Evolutionary conservation across 352 stramenopile species (phyloP).

Genomic region (Globisporangium okanoganense): DNA sequence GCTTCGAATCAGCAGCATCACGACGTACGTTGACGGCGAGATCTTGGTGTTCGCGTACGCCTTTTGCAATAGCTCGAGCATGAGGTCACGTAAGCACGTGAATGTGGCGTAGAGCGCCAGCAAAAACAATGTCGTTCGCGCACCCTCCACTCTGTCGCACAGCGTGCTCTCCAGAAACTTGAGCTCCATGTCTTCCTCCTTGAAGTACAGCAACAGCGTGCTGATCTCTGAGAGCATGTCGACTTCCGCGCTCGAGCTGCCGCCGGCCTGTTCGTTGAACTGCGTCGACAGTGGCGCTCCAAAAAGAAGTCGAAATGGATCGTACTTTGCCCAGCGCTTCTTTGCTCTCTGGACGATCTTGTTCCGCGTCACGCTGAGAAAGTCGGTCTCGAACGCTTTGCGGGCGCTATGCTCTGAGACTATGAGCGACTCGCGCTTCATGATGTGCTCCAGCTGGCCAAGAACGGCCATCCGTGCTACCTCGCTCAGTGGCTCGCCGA

Average conservation of each 20-base stretch:
- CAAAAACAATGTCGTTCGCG: slow-evolving; percentile 49
- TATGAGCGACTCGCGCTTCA: slow-evolving; percentile 63
- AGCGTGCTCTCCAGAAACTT: slow-evolving; percentile 72
- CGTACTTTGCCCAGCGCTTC: slow-evolving; percentile 54
- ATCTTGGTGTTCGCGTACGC: slow-evolving; percentile 14
- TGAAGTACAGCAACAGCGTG: slow-evolving; percentile 53
- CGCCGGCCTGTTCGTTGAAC: slow-evolving; percentile 16
- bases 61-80: slow-evolving; percentile 40
- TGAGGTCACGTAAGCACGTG: slow-evolving; percentile 58
- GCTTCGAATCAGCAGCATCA: slow-evolving; percentile 36
- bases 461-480: slow-evolving; percentile 50
- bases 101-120: slow-evolving; percentile 62
- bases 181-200: slow-evolving; percentile 66
- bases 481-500: slow-evolving; percentile 66
- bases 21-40: slow-evolving; percentile 33
- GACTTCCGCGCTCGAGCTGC: slow-evolving; percentile 42
- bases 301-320: slow-evolving; percentile 48
- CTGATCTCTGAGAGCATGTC: slow-evolving; percentile 70
- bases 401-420: slow-evolving; percentile 42
- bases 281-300: slow-evolving; percentile 39
- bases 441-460: slow-evolving; percentile 64
- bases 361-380: slow-evolving; percentile 46
- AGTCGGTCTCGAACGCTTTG: slow-evolving; percentile 46
- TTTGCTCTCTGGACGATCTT: slow-evolving; percentile 45
- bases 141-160: slow-evolving; percentile 54